Base-by-base conservation (phyloP, 1,284 basidiomycete genomes). In the Neonothopanus nambi region DNA sequence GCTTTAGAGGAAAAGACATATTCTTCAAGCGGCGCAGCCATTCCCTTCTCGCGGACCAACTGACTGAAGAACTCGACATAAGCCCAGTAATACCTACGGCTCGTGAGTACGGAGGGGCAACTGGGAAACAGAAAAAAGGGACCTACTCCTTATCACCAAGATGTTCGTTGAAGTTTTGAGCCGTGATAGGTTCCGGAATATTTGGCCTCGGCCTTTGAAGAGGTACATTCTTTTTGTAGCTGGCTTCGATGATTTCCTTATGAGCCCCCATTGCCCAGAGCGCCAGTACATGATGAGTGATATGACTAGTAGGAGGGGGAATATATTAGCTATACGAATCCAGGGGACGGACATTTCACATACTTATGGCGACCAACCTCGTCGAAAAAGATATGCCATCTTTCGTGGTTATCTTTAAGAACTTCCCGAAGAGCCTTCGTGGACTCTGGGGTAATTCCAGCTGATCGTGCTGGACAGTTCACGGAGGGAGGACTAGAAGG, bases 31-130 rank as follows among this genome's bases (percentile, higher is more conserved):
- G 73, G 71, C 1, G 66, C 62, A 1, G 66, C 59, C 1, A 74
- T 64, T 2, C 79, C 78, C n/a, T 76, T 70, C 20, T 74, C 65
- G 28, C 73, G 62, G 8, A 87, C 61, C 9, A 72, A 63, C 0
- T 72, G 62, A 8, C 68, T 68, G 68, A 88, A 88, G 67, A 85
- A 88, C 6, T 68, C 55, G 23, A 83, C 58, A 59, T 87, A 89
- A 0, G 75, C 76, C 8, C 72, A 65, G 59, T 83, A 88, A 60
- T 74, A 87, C 3, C 85, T 87, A 44, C 5, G 5, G 8, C 18
- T 9, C 37, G 20, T 23, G 21, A n/a, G 30, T 6, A 23, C 20
- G 43, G 23, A n/a, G 48, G 23, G 18, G 20, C 55, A 42, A 30
- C 23, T 26, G 20, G 2, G 24, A 43, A 24, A 17, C 38, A 8